A percentile compares a stretch with the other conserved stretches of the same genome.
Evolutionary conservation across 192 early-diverging fungal genomes (phyloP).

Genomic region (Coemansia sp.): DNA sequence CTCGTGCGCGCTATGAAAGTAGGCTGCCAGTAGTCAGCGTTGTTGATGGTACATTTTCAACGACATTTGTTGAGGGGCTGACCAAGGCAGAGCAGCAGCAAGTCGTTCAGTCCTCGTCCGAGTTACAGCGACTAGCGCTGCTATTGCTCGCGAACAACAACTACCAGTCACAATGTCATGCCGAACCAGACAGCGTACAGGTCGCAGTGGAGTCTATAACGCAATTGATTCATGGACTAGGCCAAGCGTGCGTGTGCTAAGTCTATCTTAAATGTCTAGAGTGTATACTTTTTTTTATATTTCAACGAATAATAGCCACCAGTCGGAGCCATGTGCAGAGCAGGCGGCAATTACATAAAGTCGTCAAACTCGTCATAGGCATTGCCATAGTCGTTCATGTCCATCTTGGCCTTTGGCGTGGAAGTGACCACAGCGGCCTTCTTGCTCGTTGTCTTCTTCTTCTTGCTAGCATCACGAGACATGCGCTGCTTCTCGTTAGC

Average conservation of each 20-base stretch:
- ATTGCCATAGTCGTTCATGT: slow-evolving; percentile 60
- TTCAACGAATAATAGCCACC: background rate
- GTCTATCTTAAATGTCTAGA: background rate
- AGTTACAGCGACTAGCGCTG: slow-evolving; percentile 16
- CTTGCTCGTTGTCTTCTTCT: slow-evolving; percentile 70
- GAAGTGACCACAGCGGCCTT: slow-evolving; percentile 31
- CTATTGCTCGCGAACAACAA: background rate
- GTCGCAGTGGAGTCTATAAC: slow-evolving; percentile 11
- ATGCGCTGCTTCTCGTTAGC: slow-evolving; percentile 77
- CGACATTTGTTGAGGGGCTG: slow-evolving; percentile 21
- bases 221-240: slow-evolving; percentile 15
- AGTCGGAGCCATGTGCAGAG: background rate
- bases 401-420: slow-evolving; percentile 29
- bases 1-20: slow-evolving; percentile 10
- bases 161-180: background rate
- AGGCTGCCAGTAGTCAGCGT: slow-evolving; percentile 8
- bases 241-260: slow-evolving; percentile 13
- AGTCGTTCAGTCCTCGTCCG: slow-evolving; percentile 26
- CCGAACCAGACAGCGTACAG: background rate
- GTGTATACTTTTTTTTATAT: background rate
- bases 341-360: slow-evolving; percentile 56
- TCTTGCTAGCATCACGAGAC: slow-evolving; percentile 63
- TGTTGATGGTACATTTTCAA: slow-evolving; percentile 25
- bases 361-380: slow-evolving; percentile 60
- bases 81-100: slow-evolving; percentile 31